Percentiles rank a stretch among this genome's conserved stretches.
These are phyloP conservation scores for Cymbopogon citratus DNA, from an alignment of 176 grass and related monocot genomes.

Conservation along the genomic window DNA sequence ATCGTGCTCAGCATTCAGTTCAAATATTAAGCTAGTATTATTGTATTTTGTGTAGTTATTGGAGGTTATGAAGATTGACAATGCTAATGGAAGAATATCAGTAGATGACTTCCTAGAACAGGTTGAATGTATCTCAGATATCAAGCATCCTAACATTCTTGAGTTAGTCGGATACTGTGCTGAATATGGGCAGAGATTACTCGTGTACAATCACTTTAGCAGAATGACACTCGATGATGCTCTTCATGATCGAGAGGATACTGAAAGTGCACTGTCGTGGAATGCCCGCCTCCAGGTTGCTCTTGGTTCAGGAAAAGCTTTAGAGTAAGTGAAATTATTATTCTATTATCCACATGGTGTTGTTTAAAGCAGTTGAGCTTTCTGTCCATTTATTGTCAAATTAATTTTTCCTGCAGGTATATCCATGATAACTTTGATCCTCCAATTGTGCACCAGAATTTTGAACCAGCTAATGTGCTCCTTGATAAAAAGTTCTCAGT, in stretches of 20 bases:
- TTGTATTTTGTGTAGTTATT: constrained; percentile 54
- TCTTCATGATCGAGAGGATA: constrained; percentile 61
- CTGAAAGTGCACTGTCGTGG: constrained; percentile 50
- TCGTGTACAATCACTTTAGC: constrained; percentile 93
- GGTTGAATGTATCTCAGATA: constrained; percentile 50
- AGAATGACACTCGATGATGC: constrained; percentile 76
- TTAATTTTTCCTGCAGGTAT: constrained; percentile 53
- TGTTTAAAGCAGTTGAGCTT: neutral
- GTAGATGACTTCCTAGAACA: constrained; percentile 73
- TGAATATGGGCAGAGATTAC: constrained; percentile 83
- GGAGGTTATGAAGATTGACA: constrained; percentile 94
- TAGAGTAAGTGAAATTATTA: constrained; percentile 67
- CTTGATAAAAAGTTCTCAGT: constrained; percentile 66
- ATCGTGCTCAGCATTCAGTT: constrained; percentile 1
- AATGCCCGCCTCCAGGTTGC: constrained; percentile 67
- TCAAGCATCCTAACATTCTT: constrained; percentile 73
- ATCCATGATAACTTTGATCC: constrained; percentile 67
- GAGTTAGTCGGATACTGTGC: constrained; percentile 92
- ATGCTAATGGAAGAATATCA: constrained; percentile 66
- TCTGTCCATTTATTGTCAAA: constrained; percentile 5
- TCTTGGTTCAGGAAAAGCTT: constrained; percentile 79
- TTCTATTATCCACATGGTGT: neutral
- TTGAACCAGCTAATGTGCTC: constrained; percentile 80
- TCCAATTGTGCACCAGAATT: constrained; percentile 66
- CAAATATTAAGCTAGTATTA: constrained; percentile 7